Conservation (phyloP, 2,329 filamentous ascomycete genomes). For the Microascus cirrosus region DNA sequence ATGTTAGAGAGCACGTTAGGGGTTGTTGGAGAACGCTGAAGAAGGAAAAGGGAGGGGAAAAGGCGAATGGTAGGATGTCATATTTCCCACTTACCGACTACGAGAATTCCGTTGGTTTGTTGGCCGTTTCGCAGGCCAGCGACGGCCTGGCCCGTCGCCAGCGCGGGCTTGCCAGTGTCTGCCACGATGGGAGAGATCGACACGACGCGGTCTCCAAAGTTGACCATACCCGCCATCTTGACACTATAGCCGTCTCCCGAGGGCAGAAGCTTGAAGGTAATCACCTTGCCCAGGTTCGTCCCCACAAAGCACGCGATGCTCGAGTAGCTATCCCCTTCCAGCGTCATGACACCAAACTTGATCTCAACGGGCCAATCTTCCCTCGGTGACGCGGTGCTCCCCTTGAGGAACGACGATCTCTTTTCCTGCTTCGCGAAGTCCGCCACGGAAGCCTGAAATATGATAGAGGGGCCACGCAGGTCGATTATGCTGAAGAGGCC, state of each 20-base stretch:
- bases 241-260: slow-evolving; percentile 61
- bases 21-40: not conserved
- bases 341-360: slow-evolving; percentile 86
- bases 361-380: slow-evolving; percentile 71
- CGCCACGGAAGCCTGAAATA: slow-evolving; percentile 60
- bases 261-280: slow-evolving; percentile 85
- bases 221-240: slow-evolving; percentile 56
- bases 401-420: slow-evolving; percentile 57
- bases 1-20: not conserved
- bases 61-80: not conserved
- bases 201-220: slow-evolving; percentile 60
- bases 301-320: slow-evolving; percentile 90
- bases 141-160: slow-evolving; percentile 64
- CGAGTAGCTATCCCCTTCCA: slow-evolving; percentile 91
- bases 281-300: slow-evolving; percentile 71
- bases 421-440: slow-evolving; percentile 73
- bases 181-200: slow-evolving; percentile 70
- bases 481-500: slow-evolving; percentile 77
- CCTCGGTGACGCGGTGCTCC: slow-evolving; percentile 14
- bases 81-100: slow-evolving; percentile 47
- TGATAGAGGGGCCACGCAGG: slow-evolving; percentile 74
- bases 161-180: slow-evolving; percentile 63
- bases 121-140: slow-evolving; percentile 64
- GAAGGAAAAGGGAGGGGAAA: not conserved
- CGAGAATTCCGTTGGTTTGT: slow-evolving; percentile 68